These are phyloP conservation scores for Pestalotiopsis sp. DNA, from an alignment of 2,329 filamentous ascomycete genomes.

Conservation along the genomic window DNA sequence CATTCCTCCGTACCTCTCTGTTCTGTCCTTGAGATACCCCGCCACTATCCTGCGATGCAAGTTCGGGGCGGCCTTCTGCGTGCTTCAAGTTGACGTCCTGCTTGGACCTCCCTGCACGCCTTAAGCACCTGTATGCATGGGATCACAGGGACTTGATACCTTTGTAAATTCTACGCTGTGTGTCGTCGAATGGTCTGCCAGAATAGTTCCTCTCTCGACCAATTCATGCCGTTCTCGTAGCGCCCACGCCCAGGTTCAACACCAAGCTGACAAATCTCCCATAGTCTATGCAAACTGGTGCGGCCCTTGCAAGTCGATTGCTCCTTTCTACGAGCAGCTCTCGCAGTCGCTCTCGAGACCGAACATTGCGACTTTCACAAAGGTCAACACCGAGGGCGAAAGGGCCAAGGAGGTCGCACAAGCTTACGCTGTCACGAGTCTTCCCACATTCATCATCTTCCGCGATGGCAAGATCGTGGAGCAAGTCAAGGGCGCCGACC, in stretches of 20 bases:
- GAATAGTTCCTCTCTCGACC: neutral
- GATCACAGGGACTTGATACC: neutral
- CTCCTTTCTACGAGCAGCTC: constrained; percentile 78
- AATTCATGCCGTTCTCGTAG: neutral
- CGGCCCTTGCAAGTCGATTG: constrained; percentile 79
- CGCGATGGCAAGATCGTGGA: constrained; percentile 67
- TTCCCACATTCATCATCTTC: constrained; percentile 93
- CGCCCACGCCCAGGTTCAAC: neutral
- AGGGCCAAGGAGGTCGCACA: constrained; percentile 62
- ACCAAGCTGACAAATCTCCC: constrained; percentile 3
- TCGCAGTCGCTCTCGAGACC: constrained; percentile 69
- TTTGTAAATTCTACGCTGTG: neutral
- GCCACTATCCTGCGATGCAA: constrained; percentile 25
- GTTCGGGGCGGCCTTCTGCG: neutral
- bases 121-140: neutral
- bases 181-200: neutral
- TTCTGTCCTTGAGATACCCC: constrained; percentile 20
- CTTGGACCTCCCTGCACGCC: neutral
- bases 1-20: neutral
- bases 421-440: constrained; percentile 71
- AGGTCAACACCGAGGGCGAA: constrained; percentile 81
- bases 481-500: constrained; percentile 74
- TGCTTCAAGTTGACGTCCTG: neutral
- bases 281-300: constrained; percentile 89
- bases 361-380: constrained; percentile 77